phyloP scores from a whole-genome alignment of 805 yeast species.

The Kodamaea fukazawae region DNA sequence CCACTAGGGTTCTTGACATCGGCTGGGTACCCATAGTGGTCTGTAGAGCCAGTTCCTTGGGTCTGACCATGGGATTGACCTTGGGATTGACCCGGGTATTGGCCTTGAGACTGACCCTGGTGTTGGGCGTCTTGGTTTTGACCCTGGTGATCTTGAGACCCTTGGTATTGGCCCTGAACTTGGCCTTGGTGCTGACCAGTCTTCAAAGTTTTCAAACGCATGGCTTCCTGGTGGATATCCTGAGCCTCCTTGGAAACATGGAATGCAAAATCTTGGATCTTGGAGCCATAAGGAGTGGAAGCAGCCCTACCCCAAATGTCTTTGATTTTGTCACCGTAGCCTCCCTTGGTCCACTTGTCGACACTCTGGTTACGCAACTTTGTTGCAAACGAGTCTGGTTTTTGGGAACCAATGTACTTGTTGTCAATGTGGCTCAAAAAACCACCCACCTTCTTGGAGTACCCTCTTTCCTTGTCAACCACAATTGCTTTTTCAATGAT shows the following conservation, averaged over 20 bases:
- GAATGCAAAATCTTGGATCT: conserved; percentile 59
- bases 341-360: conserved; percentile 26
- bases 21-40: too few species aligned
- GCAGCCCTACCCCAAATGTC: conserved; percentile 49
- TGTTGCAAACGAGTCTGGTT: conserved; percentile 44
- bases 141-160: too few species aligned
- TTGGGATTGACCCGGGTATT: too few species aligned
- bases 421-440: conserved; percentile 55
- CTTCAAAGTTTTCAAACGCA: conserved; percentile 62
- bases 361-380: conserved; percentile 29
- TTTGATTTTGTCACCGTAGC: conserved; percentile 32
- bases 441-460: conserved; percentile 51
- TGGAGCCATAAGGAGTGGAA: conserved; percentile 51
- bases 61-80: too few species aligned
- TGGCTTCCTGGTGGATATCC: conserved; percentile 73
- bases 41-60: too few species aligned
- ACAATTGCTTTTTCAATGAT: conserved; percentile 59
- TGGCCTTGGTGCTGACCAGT: conserved; percentile 18
- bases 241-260: conserved; percentile 52
- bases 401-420: conserved; percentile 57
- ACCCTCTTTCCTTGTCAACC: conserved; percentile 64
- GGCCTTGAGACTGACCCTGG: too few species aligned
- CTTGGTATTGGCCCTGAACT: too few species aligned
- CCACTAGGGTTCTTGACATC: too few species aligned
- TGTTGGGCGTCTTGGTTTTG: too few species aligned